phyloP scores from a whole-genome alignment of 2,329 filamentous ascomycete genomes.

The Colletotrichum sp. region DNA sequence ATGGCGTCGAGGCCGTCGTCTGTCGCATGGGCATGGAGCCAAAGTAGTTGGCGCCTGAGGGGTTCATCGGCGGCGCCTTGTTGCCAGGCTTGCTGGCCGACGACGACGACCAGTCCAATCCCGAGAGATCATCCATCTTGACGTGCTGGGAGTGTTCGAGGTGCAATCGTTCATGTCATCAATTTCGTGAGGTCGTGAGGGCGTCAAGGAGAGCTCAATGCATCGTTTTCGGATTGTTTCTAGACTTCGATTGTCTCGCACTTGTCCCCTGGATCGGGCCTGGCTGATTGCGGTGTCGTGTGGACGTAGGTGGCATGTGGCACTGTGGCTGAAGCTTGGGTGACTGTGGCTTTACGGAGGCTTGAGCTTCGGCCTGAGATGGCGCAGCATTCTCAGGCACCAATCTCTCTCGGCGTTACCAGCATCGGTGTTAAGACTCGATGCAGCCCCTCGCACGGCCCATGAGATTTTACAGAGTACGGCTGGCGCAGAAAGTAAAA shows the following conservation, averaged over 20 bases:
- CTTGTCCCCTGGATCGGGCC: not conserved
- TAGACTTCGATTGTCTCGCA: not conserved
- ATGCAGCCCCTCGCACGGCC: not conserved
- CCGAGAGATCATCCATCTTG: slow-evolving; percentile 67
- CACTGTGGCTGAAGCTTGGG: slow-evolving; percentile 17
- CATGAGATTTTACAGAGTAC: not conserved
- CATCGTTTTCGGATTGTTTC: slow-evolving; percentile 17
- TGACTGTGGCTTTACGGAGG: not conserved
- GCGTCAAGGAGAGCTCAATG: slow-evolving; percentile 10
- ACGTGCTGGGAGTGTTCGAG: not conserved
- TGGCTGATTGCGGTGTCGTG: slow-evolving; percentile 19
- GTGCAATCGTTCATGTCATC: slow-evolving; percentile 17
- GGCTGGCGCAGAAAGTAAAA: slow-evolving; percentile 8
- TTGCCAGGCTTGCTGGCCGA: slow-evolving; percentile 37
- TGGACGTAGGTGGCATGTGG: slow-evolving; percentile 15
- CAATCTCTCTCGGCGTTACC: not conserved
- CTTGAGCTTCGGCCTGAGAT: not conserved
- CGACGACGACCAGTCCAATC: slow-evolving; percentile 62
- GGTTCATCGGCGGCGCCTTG: slow-evolving; percentile 50
- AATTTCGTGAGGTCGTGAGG: slow-evolving; percentile 20
- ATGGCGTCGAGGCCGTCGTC: slow-evolving; percentile 58
- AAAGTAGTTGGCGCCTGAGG: slow-evolving; percentile 47
- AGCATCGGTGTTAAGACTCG: not conserved
- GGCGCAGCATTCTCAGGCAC: not conserved
- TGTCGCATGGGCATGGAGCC: slow-evolving; percentile 59